Percentiles rank a stretch among this genome's conserved stretches.
phyloP scores from a whole-genome alignment of 768 basidiomycete species.

The Bullera alba region DNA sequence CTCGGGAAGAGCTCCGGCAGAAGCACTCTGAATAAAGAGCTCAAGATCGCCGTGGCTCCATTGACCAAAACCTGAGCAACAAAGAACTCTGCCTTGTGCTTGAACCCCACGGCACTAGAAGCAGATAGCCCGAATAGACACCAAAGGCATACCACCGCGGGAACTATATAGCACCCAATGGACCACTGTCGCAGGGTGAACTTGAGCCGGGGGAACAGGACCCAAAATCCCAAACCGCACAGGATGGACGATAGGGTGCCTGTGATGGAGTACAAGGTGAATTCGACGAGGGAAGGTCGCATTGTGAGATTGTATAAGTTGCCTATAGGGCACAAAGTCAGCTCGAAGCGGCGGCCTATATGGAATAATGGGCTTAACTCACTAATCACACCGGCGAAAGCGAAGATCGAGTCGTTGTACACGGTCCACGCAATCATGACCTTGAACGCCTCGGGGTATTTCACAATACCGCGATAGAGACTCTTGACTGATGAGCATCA shows the following conservation, averaged over 20 bases:
- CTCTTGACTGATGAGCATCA: not conserved
- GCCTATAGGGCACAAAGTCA: not conserved
- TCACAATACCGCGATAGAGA: slow-evolving; percentile 1
- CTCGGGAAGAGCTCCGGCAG: slow-evolving; percentile 6
- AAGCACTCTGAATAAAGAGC: slow-evolving; percentile 3
- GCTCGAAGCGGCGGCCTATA: not conserved
- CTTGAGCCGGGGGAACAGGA: not conserved
- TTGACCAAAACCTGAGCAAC: not conserved
- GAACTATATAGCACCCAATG: not conserved
- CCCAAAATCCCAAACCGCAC: not conserved
- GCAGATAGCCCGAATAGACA: slow-evolving; percentile 3
- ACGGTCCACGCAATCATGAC: slow-evolving; percentile 4
- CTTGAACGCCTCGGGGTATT: slow-evolving; percentile 10
- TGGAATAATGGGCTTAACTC: not conserved
- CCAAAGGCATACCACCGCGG: not conserved
- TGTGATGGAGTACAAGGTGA: not conserved
- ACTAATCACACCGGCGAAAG: slow-evolving; percentile 3
- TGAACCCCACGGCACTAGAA: slow-evolving; percentile 2
- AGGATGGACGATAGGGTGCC: not conserved
- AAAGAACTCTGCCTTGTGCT: slow-evolving; percentile 6
- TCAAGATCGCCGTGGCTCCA: not conserved
- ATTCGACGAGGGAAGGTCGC: slow-evolving; percentile 1
- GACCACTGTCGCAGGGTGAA: slow-evolving; percentile 5
- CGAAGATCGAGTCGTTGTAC: slow-evolving; percentile 8
- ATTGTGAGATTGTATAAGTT: slow-evolving; percentile 4